Conservation (phyloP, 805 yeast genomes). For the Blastobotrys robertii region DNA sequence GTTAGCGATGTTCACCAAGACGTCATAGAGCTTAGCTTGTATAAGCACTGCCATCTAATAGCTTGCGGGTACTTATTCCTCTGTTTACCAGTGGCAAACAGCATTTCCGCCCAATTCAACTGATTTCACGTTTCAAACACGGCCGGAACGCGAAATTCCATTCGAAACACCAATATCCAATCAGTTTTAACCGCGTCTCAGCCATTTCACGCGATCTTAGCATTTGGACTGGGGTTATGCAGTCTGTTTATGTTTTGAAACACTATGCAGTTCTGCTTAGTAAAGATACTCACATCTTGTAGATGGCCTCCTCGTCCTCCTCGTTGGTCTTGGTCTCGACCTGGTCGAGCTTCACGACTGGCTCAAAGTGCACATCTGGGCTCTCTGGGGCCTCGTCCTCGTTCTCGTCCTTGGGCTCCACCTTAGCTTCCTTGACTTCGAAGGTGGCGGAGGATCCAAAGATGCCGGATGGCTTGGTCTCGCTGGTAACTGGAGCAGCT, state of each 20-base stretch:
- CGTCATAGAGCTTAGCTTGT: too few species aligned
- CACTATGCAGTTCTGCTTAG: background rate
- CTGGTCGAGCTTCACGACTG: conserved; percentile 86
- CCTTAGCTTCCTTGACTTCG: conserved; percentile 46
- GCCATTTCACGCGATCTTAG: too few species aligned
- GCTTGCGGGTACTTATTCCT: too few species aligned
- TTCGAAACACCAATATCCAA: too few species aligned
- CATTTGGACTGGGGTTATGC: background rate
- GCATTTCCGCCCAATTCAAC: too few species aligned
- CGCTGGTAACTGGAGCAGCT: conserved; percentile 4
- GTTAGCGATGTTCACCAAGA: background rate
- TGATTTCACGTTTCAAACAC: too few species aligned
- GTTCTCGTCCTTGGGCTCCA: conserved; percentile 27
- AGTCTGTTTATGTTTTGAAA: background rate
- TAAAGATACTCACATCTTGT: conserved; percentile 46
- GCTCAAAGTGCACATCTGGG: conserved; percentile 90
- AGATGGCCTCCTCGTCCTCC: conserved; percentile 75
- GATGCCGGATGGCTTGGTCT: conserved; percentile 11
- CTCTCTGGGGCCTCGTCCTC: conserved; percentile 59
- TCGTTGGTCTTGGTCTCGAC: conserved; percentile 95
- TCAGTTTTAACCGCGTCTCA: too few species aligned
- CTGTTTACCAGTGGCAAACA: too few species aligned
- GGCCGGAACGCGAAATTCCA: background rate
- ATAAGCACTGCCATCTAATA: too few species aligned
- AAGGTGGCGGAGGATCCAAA: conserved; percentile 82